Evolutionary conservation across 345 rosid genomes (phyloP).

Genomic region (Eucalyptus urophylla): DNA sequence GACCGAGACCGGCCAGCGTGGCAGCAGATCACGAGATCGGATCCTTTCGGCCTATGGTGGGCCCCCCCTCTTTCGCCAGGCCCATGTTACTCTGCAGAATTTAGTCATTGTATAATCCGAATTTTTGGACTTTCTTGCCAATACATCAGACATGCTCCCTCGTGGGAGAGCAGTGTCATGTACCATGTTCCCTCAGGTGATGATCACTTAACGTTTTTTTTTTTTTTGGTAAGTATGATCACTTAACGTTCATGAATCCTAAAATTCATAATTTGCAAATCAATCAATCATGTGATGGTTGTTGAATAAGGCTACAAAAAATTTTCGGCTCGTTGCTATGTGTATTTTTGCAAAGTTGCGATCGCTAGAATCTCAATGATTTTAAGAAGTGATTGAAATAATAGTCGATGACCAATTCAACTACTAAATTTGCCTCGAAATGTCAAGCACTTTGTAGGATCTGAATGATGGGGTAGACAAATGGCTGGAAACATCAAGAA

Average conservation of each 20-base stretch:
- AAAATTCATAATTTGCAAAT: not conserved
- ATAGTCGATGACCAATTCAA: not conserved
- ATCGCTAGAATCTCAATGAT: not conserved
- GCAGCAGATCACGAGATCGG: not conserved
- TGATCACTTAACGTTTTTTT: too few relatives aligned
- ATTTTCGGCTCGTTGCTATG: rapidly evolving
- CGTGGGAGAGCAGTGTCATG: not conserved
- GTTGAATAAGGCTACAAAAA: not conserved
- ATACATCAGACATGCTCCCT: not conserved
- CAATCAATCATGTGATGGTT: not conserved
- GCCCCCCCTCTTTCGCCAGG: not conserved
- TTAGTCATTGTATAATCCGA: not conserved
- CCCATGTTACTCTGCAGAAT: not conserved
- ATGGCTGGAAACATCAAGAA: not conserved
- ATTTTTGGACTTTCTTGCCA: not conserved
- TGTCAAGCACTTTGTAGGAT: not conserved
- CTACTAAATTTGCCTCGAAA: not conserved
- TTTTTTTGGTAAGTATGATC: too few relatives aligned
- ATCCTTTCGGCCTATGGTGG: not conserved
- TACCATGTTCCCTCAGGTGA: not conserved
- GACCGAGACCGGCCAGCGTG: not conserved
- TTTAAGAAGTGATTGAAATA: not conserved
- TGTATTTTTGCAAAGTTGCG: not conserved
- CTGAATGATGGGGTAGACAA: not conserved
- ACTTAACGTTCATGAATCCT: not conserved